Evolutionary conservation across 2,329 filamentous ascomycete genomes (phyloP).

Genomic region (Teratosphaeria zuluensis): DNA sequence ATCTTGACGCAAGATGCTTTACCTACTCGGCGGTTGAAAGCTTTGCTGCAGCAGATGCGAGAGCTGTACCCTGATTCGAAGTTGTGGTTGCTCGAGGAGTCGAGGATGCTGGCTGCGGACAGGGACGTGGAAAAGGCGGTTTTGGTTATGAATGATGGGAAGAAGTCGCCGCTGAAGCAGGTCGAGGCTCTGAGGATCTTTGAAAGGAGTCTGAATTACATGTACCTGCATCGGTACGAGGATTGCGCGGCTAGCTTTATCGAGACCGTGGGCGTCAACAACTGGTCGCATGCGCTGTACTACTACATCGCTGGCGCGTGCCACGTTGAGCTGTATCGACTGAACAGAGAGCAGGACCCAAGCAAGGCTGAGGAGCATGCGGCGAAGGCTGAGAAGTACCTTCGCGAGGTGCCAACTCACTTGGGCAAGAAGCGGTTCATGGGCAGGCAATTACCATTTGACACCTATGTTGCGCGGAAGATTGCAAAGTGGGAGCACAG

Average conservation of each 20-base stretch:
- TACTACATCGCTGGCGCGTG: constrained; percentile 76
- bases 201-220: constrained; percentile 66
- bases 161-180: constrained; percentile 61
- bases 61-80: constrained; percentile 68
- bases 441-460: constrained; percentile 80
- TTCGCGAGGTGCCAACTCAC: constrained; percentile 61
- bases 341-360: constrained; percentile 37
- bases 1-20: constrained; percentile 64
- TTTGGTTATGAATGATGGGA: constrained; percentile 37
- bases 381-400: constrained; percentile 52
- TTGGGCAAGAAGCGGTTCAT: constrained; percentile 84
- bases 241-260: constrained; percentile 67
- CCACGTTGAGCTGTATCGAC: constrained; percentile 72
- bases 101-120: constrained; percentile 61
- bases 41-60: constrained; percentile 64
- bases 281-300: constrained; percentile 84
- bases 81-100: constrained; percentile 83
- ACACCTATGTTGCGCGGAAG: constrained; percentile 75
- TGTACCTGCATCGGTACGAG: constrained; percentile 70
- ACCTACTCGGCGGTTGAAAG: constrained; percentile 57
- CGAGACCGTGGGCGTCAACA: constrained; percentile 63
- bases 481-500: constrained; percentile 79
- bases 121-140: constrained; percentile 59
- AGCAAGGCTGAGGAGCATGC: constrained; percentile 39
- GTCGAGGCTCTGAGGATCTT: constrained; percentile 78